These are phyloP conservation scores for Solanum medicagineum DNA, from an alignment of 257 asterid species.

Conservation along the genomic window DNA sequence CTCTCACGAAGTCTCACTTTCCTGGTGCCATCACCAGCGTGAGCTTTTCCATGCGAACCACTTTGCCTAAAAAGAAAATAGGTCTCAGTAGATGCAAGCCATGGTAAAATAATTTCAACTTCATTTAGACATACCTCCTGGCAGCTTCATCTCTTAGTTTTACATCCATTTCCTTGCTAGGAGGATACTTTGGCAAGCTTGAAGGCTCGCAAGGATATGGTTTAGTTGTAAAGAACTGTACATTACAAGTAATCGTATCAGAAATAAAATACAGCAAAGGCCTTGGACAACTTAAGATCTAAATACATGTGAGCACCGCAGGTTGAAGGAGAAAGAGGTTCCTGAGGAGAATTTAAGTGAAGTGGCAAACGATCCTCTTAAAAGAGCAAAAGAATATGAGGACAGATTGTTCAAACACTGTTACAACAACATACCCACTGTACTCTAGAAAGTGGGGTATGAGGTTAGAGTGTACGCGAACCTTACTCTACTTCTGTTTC, in stretches of 20 bases:
- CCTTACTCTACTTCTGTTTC: no score
- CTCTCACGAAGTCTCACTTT: constrained; percentile 53
- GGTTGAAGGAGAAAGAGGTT: background rate
- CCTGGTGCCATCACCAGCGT: constrained; percentile 41
- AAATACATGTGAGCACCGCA: background rate
- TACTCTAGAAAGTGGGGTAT: no score
- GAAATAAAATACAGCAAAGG: background rate
- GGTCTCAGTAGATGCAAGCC: background rate
- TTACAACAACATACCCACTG: no score
- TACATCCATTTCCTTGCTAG: constrained; percentile 90
- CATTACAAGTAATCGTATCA: background rate
- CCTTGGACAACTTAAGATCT: background rate
- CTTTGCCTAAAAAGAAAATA: constrained; percentile 39
- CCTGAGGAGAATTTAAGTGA: background rate
- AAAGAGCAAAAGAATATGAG: background rate
- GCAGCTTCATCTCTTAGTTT: constrained; percentile 80
- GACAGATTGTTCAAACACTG: background rate
- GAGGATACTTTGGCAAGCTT: constrained; percentile 77
- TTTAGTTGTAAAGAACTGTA: constrained; percentile 61
- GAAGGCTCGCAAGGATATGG: constrained; percentile 88
- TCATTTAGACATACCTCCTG: constrained; percentile 40
- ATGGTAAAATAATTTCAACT: background rate
- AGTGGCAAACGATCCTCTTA: background rate
- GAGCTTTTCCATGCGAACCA: constrained; percentile 44
- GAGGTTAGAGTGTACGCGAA: no score